Base-by-base conservation (phyloP, 768 basidiomycete genomes). In the Podaxis sp. region DNA sequence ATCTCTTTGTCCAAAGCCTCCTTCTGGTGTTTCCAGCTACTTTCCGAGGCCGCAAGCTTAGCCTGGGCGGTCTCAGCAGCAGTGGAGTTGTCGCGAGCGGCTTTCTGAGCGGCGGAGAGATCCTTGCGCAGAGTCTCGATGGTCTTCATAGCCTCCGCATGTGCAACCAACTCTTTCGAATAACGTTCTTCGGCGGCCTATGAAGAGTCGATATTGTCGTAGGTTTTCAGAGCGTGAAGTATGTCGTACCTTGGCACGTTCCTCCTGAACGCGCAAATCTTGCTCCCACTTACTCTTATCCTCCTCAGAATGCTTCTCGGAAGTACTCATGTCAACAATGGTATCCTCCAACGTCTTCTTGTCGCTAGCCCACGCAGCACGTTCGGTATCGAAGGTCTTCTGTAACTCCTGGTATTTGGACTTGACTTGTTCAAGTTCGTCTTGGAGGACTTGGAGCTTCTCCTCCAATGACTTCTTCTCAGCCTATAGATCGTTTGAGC, bases 321-420 rank as follows among this genome's bases (percentile, higher is more conserved):
- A 90, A 1, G 85, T 85, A 59, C 82, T 88, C 75, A 95, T 81
- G 63, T 92, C 91, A 29, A 89, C 85, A 61, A 96, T 91, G 12
- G 90, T 87, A 65, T 87, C 91, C 67, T 95, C 92, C 40, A 95
- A 80, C 0, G 80, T 84, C 79, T 85, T 91, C 81, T 93, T 93
- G 73, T 95, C 94, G 55, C 80, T 85, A 4, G 79, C 73, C 88
- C 91, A 94, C 13, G 85, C 83, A 37, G 77, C 72, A 9, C 90
- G 86, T 67, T 94, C 91, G 2, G 74, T 73, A 59, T 94, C 92
- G 53, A 92, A 79, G 4, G 81, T 79, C 57, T 82, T 85, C 64
- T 88, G 87, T 1, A 88, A 73, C 36, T 89, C 86, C 24, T 76
- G 78, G 58, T 84, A 78, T 57, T 85, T 85, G 49, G 75, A 68